phyloP scores from a whole-genome alignment of 2,329 filamentous ascomycete species.

The Alternaria postmessia region DNA sequence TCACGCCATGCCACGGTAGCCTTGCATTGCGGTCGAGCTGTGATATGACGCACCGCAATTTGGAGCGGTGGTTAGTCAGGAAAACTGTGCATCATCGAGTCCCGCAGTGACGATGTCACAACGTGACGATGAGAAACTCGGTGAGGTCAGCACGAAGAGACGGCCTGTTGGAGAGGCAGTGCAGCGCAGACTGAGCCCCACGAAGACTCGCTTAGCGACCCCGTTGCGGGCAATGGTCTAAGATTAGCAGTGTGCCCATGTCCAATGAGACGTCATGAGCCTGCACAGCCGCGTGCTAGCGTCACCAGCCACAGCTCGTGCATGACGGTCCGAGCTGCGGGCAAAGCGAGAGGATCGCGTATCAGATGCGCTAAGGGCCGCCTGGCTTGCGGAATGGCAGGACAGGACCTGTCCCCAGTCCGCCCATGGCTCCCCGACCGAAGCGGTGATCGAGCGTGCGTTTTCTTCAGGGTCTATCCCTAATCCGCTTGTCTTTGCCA shows the following conservation, averaged over 20 bases:
- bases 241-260: conserved; percentile 19
- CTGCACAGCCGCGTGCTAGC: conserved; percentile 31
- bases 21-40: conserved; percentile 25
- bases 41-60: conserved; percentile 22
- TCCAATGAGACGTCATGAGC: conserved; percentile 24
- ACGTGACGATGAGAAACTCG: conserved; percentile 25
- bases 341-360: conserved; percentile 35
- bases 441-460: conserved; percentile 43
- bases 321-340: conserved; percentile 28
- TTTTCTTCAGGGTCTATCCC: conserved; percentile 31
- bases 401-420: conserved; percentile 13
- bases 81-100: conserved; percentile 12
- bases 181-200: conserved; percentile 29
- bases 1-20: conserved; percentile 11
- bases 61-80: conserved; percentile 9
- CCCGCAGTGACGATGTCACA: conserved; percentile 16
- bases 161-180: conserved; percentile 7
- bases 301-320: conserved; percentile 34
- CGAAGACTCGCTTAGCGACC: conserved; percentile 25
- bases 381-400: conserved; percentile 28
- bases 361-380: conserved; percentile 26
- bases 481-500: conserved; percentile 43
- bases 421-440: conserved; percentile 33
- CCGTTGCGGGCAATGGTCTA: conserved; percentile 37
- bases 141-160: conserved; percentile 42